A percentile compares a stretch with the other conserved stretches of the same genome.
Conservation (phyloP, 768 basidiomycete species). For the Lactarius tabidus region DNA sequence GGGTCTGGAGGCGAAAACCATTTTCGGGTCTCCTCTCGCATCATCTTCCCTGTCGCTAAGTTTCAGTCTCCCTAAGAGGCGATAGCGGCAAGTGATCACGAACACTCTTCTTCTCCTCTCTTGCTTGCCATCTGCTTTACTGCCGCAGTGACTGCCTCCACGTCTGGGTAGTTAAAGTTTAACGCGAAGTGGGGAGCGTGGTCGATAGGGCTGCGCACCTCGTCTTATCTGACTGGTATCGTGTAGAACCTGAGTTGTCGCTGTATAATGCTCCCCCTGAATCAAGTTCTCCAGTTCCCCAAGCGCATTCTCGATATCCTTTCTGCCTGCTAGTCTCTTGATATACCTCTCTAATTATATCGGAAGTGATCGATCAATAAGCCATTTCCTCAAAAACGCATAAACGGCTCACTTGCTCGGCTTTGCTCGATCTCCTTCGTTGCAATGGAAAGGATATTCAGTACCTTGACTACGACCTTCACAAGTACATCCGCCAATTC, state of each 20-base stretch:
- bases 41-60: not conserved
- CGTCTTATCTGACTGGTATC: not conserved
- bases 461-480: not conserved
- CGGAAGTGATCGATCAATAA: not conserved
- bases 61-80: not conserved
- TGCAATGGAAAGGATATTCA: slow-evolving; percentile 2
- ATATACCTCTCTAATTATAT: not conserved
- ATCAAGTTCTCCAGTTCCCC: slow-evolving; percentile 1
- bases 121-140: not conserved
- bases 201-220: not conserved
- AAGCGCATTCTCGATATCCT: not conserved
- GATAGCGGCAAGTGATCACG: not conserved
- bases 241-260: not conserved
- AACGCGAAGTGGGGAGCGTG: not conserved
- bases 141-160: not conserved
- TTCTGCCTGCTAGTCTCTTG: not conserved
- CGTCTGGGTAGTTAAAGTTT: not conserved
- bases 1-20: slow-evolving; percentile 9
- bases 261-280: not conserved
- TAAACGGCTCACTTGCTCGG: not conserved
- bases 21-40: not conserved
- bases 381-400: too few species aligned
- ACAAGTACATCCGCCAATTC: not conserved
- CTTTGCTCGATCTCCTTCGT: not conserved
- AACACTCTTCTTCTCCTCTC: not conserved